phyloP scores from a whole-genome alignment of 176 grass and related monocot genomes.

The Carex cristatella region DNA sequence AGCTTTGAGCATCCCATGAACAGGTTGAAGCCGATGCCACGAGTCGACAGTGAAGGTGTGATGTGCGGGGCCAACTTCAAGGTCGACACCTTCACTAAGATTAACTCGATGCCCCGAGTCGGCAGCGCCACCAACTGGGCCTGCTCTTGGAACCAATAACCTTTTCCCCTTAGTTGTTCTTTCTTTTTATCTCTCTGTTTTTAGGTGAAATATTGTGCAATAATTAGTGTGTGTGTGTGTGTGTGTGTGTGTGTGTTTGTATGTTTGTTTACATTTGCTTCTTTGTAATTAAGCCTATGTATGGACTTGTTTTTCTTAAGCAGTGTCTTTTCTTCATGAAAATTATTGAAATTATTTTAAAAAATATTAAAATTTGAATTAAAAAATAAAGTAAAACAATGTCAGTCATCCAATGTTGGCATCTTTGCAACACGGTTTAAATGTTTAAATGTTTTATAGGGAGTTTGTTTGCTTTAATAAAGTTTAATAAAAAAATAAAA shows the following conservation, averaged over 20 bases:
- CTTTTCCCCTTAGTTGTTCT: not conserved
- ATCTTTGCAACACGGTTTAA: too few species aligned
- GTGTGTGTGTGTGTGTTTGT: not conserved
- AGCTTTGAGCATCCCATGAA: slow-evolving; percentile 98
- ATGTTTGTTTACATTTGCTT: not conserved
- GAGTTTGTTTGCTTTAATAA: too few species aligned
- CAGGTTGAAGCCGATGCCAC: slow-evolving; percentile 64
- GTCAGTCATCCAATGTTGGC: too few species aligned
- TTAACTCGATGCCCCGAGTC: slow-evolving; percentile 83
- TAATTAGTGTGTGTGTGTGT: not conserved
- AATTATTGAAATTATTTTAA: too few species aligned
- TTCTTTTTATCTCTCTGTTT: not conserved
- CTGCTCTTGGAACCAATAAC: slow-evolving; percentile 28
- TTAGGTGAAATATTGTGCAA: not conserved
- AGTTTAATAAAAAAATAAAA: too few species aligned
- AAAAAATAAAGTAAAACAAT: too few species aligned
- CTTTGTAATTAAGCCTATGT: not conserved
- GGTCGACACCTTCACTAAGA: slow-evolving; percentile 74
- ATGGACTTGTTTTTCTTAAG: too few species aligned
- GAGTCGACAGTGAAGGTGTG: slow-evolving; percentile 86
- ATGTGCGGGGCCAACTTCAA: slow-evolving; percentile 92
- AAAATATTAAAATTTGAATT: too few species aligned
- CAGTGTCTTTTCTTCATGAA: too few species aligned
- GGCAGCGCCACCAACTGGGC: slow-evolving; percentile 89
- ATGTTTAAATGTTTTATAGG: too few species aligned